These are phyloP conservation scores for Paraleonurus japonicus DNA, from an alignment of 257 asterid species.

Conservation along the genomic window DNA sequence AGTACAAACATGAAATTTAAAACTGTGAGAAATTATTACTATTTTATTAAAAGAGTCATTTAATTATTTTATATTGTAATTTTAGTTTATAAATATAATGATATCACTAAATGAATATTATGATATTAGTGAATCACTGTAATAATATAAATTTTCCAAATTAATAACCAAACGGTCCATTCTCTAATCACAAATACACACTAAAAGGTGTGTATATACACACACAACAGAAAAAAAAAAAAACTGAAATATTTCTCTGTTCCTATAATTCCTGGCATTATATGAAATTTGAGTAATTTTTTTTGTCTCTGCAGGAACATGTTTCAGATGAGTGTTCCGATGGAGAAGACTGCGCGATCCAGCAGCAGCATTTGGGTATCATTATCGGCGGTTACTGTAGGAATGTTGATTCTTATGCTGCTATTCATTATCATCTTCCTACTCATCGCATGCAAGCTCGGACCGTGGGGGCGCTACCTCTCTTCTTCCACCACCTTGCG, in stretches of 20 bases:
- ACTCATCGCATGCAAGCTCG: constrained; percentile 53
- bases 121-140: no score
- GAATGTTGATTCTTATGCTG: constrained; percentile 45
- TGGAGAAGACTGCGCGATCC: constrained; percentile 40
- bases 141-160: no score
- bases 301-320: neutral
- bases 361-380: constrained; percentile 25
- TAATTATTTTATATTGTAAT: no score
- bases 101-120: no score
- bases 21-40: no score
- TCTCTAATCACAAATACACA: no score
- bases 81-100: no score
- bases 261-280: neutral
- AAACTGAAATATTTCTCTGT: neutral
- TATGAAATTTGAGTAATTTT: neutral
- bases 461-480: constrained; percentile 56
- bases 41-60: no score
- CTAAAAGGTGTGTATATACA: no score
- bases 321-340: constrained; percentile 12
- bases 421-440: constrained; percentile 46
- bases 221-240: no score
- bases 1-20: no score
- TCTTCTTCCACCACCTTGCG: constrained; percentile 33
- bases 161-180: no score
- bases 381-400: constrained; percentile 29